Percentiles rank a stretch among this genome's conserved stretches.
phyloP scores from a whole-genome alignment of 208 protist genomes.

The Trypanosoma mega region DNA sequence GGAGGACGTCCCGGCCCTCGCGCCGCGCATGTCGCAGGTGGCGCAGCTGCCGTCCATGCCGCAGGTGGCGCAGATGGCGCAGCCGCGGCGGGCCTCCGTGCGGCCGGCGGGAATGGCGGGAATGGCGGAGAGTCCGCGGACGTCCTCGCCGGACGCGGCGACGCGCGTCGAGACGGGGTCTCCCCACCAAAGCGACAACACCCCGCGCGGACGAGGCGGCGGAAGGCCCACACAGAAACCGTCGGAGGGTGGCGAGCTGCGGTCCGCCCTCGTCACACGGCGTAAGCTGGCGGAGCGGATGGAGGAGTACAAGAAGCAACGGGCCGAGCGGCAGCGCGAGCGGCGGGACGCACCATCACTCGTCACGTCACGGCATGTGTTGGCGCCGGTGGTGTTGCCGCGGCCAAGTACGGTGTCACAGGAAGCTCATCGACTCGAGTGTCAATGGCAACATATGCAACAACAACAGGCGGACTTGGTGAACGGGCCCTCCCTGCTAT shows the following conservation, averaged over 20 bases:
- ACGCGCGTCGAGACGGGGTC: no score
- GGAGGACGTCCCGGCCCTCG: no score
- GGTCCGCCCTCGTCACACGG: constrained; percentile 12
- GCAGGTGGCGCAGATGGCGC: not conserved
- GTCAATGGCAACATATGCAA: no score
- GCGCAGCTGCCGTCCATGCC: not conserved
- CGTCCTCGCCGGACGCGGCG: not conserved
- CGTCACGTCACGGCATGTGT: constrained; percentile 37
- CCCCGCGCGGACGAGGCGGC: no score
- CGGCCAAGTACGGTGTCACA: constrained; percentile 13
- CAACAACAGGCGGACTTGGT: not conserved
- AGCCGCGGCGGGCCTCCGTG: no score
- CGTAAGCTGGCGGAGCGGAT: constrained; percentile 16
- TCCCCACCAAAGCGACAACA: no score
- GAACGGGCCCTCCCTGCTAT: not conserved
- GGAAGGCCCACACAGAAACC: not conserved
- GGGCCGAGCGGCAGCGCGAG: not conserved
- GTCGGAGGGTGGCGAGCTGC: not conserved
- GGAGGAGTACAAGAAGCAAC: constrained; percentile 18
- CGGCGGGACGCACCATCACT: constrained; percentile 21
- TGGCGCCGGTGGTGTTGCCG: constrained; percentile 54
- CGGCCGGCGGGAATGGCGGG: no score
- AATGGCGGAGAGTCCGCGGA: not conserved
- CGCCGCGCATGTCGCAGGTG: not conserved
- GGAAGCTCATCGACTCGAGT: no score